These are phyloP conservation scores for Pichia sp. DNA, from an alignment of 1,139 yeast species.

Conservation along the genomic window DNA sequence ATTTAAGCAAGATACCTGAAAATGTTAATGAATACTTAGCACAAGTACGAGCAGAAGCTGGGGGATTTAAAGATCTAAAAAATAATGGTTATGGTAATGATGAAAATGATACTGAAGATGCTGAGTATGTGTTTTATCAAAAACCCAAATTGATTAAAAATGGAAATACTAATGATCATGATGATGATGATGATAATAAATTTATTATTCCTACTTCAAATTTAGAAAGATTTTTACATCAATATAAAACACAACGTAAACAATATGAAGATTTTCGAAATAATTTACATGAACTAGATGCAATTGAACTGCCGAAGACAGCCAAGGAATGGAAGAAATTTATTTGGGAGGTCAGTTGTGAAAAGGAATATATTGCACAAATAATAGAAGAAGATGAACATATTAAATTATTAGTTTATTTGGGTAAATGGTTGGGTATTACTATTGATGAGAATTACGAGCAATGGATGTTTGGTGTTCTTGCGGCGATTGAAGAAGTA, in stretches of 20 bases:
- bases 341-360: conserved; percentile 26
- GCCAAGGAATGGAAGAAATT: conserved; percentile 29
- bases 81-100: conserved; percentile 7
- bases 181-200: neutral
- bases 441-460: conserved; percentile 21
- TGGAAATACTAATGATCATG: neutral
- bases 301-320: conserved; percentile 26
- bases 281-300: conserved; percentile 22
- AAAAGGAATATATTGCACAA: conserved; percentile 22
- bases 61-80: neutral
- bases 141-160: neutral
- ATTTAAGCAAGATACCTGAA: conserved; percentile 15
- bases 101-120: neutral
- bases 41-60: conserved; percentile 26
- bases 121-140: conserved; percentile 5
- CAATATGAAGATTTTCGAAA: conserved; percentile 18
- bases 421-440: conserved; percentile 28
- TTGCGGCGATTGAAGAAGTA: conserved; percentile 34
- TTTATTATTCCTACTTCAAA: neutral
- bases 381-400: conserved; percentile 23
- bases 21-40: conserved; percentile 28
- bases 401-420: conserved; percentile 25
- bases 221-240: conserved; percentile 11
- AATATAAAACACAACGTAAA: conserved; percentile 14
- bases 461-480: conserved; percentile 35